phyloP scores from a whole-genome alignment of 2,329 filamentous ascomycete genomes.

The Aspergillus flavus region DNA sequence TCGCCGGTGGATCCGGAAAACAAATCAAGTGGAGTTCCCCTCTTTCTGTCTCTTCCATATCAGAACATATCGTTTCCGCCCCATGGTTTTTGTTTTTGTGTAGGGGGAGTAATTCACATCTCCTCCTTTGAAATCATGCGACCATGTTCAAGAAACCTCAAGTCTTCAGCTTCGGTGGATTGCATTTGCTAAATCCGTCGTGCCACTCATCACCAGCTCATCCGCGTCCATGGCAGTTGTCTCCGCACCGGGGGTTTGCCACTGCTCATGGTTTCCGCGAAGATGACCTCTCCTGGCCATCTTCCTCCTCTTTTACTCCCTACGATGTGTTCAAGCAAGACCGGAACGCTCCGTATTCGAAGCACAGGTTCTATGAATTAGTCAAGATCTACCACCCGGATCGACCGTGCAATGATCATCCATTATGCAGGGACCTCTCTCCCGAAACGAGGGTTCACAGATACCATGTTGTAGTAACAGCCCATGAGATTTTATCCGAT shows the following conservation, averaged over 20 bases:
- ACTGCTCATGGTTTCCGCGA: constrained; percentile 35
- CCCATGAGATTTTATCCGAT: constrained; percentile 85
- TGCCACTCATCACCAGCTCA: constrained; percentile 27
- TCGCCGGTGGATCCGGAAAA: not conserved
- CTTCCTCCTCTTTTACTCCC: constrained; percentile 61
- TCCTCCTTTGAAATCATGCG: constrained; percentile 35
- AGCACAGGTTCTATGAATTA: constrained; percentile 82
- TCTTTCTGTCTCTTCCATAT: not conserved
- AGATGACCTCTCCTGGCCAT: constrained; percentile 44
- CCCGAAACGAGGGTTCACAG: constrained; percentile 74
- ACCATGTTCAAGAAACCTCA: constrained; percentile 53
- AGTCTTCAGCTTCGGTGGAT: constrained; percentile 41
- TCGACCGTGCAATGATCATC: constrained; percentile 52
- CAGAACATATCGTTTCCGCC: not conserved
- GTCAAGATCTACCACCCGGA: constrained; percentile 98
- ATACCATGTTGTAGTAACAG: constrained; percentile 84
- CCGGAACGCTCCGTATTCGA: constrained; percentile 71
- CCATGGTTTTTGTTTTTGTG: not conserved
- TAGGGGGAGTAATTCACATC: constrained; percentile 20
- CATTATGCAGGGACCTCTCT: constrained; percentile 52
- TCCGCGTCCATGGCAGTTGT: constrained; percentile 25
- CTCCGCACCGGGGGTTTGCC: constrained; percentile 33
- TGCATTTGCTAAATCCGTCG: constrained; percentile 37
- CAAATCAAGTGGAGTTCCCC: not conserved
- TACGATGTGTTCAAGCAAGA: constrained; percentile 80